Percentiles rank a stretch among this genome's conserved stretches.
phyloP scores from a whole-genome alignment of 139 green algal genomes.

The Diplosphaera chodatii region DNA sequence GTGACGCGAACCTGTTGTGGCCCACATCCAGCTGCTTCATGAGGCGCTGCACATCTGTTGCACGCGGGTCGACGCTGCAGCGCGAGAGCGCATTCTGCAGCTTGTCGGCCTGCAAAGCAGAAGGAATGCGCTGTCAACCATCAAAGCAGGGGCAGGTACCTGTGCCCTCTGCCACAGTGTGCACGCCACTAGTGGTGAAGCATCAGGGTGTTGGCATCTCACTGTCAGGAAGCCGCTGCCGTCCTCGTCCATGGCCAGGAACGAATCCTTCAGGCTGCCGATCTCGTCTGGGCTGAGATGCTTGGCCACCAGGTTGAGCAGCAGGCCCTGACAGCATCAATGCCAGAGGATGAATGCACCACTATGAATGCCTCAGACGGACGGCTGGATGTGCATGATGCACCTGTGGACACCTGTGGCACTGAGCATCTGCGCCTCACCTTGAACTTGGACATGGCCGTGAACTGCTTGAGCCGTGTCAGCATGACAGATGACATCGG shows the following conservation, averaged over 20 bases:
- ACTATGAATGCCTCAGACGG: too few species aligned
- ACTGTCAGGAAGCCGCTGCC: slow-evolving; percentile 48
- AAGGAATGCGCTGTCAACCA: too few species aligned
- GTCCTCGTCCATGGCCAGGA: slow-evolving; percentile 52
- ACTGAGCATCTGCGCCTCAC: too few species aligned
- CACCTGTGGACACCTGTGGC: too few species aligned
- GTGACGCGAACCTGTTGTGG: too few species aligned
- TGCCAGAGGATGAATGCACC: too few species aligned
- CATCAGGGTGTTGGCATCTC: too few species aligned
- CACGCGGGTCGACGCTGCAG: background rate
- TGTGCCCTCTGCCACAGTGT: too few species aligned
- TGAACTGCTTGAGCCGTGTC: slow-evolving; percentile 1
- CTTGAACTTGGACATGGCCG: background rate
- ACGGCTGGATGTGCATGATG: too few species aligned
- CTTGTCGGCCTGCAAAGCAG: background rate
- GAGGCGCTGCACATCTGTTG: background rate
- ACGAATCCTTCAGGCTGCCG: slow-evolving; percentile 48
- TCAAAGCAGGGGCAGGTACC: too few species aligned
- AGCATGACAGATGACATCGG: slow-evolving; percentile 13
- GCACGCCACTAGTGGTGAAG: too few species aligned
- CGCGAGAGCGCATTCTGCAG: background rate
- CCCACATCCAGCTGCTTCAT: background rate
- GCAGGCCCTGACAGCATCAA: slow-evolving; percentile 8
- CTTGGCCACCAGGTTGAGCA: slow-evolving; percentile 36
- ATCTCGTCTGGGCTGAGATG: slow-evolving; percentile 48